Evolutionary conservation across 495 filamentous ascomycete genomes (phyloP), one percentile per base, ranked within the genome.

Genomic region (Tuber umbilicatum): DNA sequence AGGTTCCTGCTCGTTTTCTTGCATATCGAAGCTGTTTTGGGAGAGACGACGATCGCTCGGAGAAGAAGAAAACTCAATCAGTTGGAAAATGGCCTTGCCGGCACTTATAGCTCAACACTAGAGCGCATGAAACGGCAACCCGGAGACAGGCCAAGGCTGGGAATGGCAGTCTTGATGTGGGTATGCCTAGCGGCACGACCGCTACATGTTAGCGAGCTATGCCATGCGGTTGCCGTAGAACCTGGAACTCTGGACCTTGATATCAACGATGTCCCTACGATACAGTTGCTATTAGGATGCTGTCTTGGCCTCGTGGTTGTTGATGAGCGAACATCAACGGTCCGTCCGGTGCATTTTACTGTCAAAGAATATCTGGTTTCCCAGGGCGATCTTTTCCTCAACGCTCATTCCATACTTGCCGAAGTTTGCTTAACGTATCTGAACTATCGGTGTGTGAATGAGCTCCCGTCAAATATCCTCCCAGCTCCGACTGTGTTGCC

Each of bases 1-100:
- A 60, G 50, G 27, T 60, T 60, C 50, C 50, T 60, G n/a, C 50
- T 60, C n/a, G 50, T 60, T 60, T 60, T 60, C 50, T 14, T 60
- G 50, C 50, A 60, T 60, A 31, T 31, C n/a, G 50, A 60, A 60
- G 50, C 10, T 2, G 31, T 60, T 60, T 60, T 60, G 50, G 50
- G n/a, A 31, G 50, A 60, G 50, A 60, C 50, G 50, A 60, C 50
- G n/a, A 60, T 60, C n/a, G 12, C 50, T 60, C n/a, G 50, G 10
- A 60, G 50, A 14, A 60, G n/a, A 31, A 31, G n/a, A 16, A 60
- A 60, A 31, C 50, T 60, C 50, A 60, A 27, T 12, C n/a, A 16
- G 50, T 2, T 60, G 23, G n/a, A 10, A 31, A 14, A 60, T 60
- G 50, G 50, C 5, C 12, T 60, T 9, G 27, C n/a, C 31, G 50